phyloP scores from a whole-genome alignment of 2,329 filamentous ascomycete genomes.

The Alternaria brassicicola region DNA sequence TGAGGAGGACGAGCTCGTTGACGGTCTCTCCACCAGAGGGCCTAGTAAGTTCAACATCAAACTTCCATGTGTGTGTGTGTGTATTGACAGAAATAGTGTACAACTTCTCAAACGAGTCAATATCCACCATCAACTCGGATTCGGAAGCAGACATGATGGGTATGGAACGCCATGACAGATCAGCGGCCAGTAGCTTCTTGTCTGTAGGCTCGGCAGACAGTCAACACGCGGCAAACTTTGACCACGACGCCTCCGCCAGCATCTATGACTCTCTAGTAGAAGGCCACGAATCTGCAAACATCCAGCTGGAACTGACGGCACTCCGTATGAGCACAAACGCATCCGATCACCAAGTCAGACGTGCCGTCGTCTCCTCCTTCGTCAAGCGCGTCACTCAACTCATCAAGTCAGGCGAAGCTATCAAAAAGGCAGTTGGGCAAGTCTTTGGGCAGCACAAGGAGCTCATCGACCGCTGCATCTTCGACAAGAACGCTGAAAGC shows the following conservation, averaged over 20 bases:
- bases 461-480: constrained; percentile 64
- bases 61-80: not conserved
- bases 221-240: constrained; percentile 68
- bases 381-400: constrained; percentile 80
- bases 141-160: constrained; percentile 52
- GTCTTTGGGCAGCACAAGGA: constrained; percentile 61
- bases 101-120: constrained; percentile 62
- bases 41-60: constrained; percentile 30
- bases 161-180: constrained; percentile 57
- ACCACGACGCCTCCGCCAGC: constrained; percentile 83
- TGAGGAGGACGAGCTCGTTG: constrained; percentile 63
- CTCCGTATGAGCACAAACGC: constrained; percentile 91
- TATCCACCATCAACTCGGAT: constrained; percentile 67
- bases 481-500: constrained; percentile 58
- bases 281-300: constrained; percentile 76
- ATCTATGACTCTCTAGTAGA: constrained; percentile 84
- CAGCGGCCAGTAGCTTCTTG: constrained; percentile 72
- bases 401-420: constrained; percentile 52
- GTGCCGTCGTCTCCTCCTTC: constrained; percentile 84
- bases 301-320: constrained; percentile 91
- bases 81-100: constrained; percentile 51
- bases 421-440: constrained; percentile 51
- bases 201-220: constrained; percentile 71
- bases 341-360: constrained; percentile 84
- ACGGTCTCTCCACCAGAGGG: constrained; percentile 48